Evolutionary conservation across 2,329 filamentous ascomycete species (phyloP).

Genomic region (Alternaria gansuensis): DNA sequence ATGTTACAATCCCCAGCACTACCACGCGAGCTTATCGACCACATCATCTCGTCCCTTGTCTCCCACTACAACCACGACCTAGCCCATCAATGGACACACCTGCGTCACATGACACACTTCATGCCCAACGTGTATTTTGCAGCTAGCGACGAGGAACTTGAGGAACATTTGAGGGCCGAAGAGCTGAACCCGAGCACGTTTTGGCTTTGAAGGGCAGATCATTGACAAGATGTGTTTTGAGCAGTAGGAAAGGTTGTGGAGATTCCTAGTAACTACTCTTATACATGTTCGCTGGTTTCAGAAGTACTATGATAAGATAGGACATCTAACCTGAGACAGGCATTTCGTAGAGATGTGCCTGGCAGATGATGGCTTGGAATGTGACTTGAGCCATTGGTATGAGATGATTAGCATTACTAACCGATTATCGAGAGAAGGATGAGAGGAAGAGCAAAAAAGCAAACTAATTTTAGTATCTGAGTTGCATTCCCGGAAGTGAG

Average conservation of each 20-base stretch:
- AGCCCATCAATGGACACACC: conserved; percentile 17
- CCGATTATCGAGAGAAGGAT: no score
- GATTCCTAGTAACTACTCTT: not conserved
- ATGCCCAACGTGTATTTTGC: no score
- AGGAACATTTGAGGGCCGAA: not conserved
- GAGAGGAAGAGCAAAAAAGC: no score
- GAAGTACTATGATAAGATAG: not conserved
- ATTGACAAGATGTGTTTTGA: not conserved
- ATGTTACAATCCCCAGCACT: not conserved
- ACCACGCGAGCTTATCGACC: conserved; percentile 16
- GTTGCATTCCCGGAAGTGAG: not conserved
- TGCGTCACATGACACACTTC: conserved; percentile 13
- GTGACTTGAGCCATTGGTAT: no score
- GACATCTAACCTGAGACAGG: no score
- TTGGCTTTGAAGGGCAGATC: not conserved
- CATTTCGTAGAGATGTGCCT: no score
- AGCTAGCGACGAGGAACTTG: not conserved
- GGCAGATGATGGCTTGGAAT: no score
- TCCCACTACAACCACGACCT: conserved; percentile 11
- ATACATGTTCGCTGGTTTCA: not conserved
- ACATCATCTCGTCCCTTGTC: conserved; percentile 16
- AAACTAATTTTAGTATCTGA: no score
- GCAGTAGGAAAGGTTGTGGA: not conserved
- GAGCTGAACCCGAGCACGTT: not conserved
- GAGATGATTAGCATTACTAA: no score